Conservation (phyloP, 768 basidiomycete species). For the Podaxis sp. region DNA sequence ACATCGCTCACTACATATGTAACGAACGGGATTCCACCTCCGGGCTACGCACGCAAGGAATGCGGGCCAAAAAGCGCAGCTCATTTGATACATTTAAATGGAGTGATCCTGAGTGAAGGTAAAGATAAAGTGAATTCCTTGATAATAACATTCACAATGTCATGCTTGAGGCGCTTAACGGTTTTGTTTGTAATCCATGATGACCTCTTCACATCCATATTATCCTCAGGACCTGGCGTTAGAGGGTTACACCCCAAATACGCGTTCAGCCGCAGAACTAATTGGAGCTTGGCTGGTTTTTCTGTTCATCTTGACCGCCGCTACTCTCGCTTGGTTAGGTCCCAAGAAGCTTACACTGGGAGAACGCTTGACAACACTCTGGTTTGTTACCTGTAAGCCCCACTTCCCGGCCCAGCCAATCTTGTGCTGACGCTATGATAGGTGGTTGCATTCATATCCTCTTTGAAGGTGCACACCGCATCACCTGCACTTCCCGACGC, state of each 20-base stretch:
- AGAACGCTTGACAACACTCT: constrained; percentile 14
- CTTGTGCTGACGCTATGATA: not conserved
- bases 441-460: constrained; percentile 18
- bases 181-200: not conserved
- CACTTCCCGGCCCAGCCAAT: too few species aligned
- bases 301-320: not conserved
- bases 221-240: constrained; percentile 11
- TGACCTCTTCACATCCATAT: constrained; percentile 12
- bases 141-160: not conserved
- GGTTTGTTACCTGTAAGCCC: constrained; percentile 14
- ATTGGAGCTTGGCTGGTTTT: constrained; percentile 13
- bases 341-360: constrained; percentile 5
- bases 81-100: too few species aligned
- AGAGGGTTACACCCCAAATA: constrained; percentile 11
- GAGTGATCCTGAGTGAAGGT: too few species aligned
- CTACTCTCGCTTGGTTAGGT: constrained; percentile 12
- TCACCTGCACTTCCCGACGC: not conserved
- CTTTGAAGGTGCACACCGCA: constrained; percentile 11
- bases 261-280: constrained; percentile 8
- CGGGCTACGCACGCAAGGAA: too few species aligned
- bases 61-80: too few species aligned
- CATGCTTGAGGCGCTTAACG: not conserved
- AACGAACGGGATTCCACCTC: too few species aligned
- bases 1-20: not conserved
- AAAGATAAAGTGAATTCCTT: too few species aligned